Base-by-base conservation (phyloP, 2,329 filamentous ascomycete species). In the Fusarium sarcochroum region DNA sequence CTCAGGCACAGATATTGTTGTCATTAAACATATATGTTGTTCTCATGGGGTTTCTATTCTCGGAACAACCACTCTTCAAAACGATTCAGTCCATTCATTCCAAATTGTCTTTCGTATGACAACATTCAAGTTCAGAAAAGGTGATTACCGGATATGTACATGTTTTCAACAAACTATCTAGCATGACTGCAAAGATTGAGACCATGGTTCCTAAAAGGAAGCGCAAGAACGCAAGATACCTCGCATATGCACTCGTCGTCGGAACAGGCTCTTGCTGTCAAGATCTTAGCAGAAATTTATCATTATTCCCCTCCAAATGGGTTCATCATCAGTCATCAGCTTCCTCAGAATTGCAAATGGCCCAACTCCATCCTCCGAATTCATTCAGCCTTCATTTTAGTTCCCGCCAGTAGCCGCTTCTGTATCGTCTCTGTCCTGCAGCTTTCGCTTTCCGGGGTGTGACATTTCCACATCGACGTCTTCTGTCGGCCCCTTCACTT, bases 361-460 rank as follows among this genome's bases (percentile, higher is more conserved):
- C 27, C 34, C 37, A 20, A 44, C 18, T 55, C 23, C 32, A 25
- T 58, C 27, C 27, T 30, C 49, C 20, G 15, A 27, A 35, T 30
- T 48, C 27, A 34, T 23, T 41, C 21, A 41, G 23, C 21, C 18
- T 27, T 40, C 18, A 45, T 49, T 56, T 50, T 40, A 62, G 20
- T 52, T 58, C 13, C 55, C 61, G 18, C 38, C 60, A 38, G 60
- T 34, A 46, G 46, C 51, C 17, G 50, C 55, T 35, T 71, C 72
- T 23, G 49, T 41, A n/a, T 75, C 77, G 34, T 83, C 83, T 41
- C 76, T 76, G 23, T 84, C 81, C 45, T 77, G 78, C 44, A 85
- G 75, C 77, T 89, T 89, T 68, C 87, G 82, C 79, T 90, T 89
- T 48, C 79, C 80, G 18, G 80, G 76, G 14, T 78, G 73, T 32